Conservation (phyloP, 345 rosid species). For the Citrus unshiu region DNA sequence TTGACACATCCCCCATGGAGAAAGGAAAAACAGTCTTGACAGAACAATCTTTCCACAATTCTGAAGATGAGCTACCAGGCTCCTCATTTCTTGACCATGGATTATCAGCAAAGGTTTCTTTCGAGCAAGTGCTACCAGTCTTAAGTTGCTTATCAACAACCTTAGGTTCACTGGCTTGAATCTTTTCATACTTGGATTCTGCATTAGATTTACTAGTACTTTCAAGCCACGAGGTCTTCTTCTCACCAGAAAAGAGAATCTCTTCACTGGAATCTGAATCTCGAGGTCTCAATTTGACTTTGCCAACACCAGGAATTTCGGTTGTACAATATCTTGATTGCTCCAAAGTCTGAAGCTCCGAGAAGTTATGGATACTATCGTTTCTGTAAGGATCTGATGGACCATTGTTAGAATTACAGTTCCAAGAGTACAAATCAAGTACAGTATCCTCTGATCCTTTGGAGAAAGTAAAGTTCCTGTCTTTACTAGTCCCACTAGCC, state of each 20-base stretch:
- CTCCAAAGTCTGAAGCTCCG: constrained; percentile 36
- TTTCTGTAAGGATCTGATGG: constrained; percentile 34
- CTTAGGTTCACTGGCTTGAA: constrained; percentile 33
- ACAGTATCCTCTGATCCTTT: constrained; percentile 47
- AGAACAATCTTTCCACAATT: constrained; percentile 68
- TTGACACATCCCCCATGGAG: constrained; percentile 50
- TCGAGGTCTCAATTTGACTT: constrained; percentile 36
- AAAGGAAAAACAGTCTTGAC: constrained; percentile 72
- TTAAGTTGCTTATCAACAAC: constrained; percentile 44
- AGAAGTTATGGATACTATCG: constrained; percentile 32
- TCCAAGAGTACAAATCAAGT: constrained; percentile 56
- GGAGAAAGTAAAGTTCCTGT: constrained; percentile 48
- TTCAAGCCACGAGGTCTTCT: constrained; percentile 54
- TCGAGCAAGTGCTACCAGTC: constrained; percentile 26
- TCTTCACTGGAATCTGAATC: constrained; percentile 40
- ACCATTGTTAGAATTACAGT: constrained; percentile 46
- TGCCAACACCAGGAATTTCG: constrained; percentile 36
- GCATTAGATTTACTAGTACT: constrained; percentile 43
- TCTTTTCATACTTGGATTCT: constrained; percentile 34
- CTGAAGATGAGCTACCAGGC: constrained; percentile 40
- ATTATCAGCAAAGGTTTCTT: constrained; percentile 34
- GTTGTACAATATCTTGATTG: constrained; percentile 25
- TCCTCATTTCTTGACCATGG: constrained; percentile 50
- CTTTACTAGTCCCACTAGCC: constrained; percentile 24
- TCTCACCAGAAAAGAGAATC: constrained; percentile 47